A percentile compares a stretch with the other conserved stretches of the same genome.
These are phyloP conservation scores for Boletus subcaerulescens DNA, from an alignment of 768 basidiomycete species.

Conservation along the genomic window DNA sequence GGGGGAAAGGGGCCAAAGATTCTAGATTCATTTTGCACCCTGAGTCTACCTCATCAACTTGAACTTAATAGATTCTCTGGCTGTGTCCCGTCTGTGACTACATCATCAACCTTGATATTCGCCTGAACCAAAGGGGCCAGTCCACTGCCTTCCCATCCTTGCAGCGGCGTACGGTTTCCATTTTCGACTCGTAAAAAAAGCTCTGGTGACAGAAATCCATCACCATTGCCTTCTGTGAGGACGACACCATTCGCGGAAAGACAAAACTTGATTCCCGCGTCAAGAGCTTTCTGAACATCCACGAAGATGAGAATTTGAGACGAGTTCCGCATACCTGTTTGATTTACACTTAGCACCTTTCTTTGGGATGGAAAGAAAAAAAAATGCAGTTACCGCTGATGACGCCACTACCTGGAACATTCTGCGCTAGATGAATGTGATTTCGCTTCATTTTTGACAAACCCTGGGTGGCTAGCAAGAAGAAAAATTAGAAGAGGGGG, in stretches of 20 bases:
- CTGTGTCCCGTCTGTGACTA: not conserved
- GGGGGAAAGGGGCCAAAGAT: not conserved
- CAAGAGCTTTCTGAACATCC: conserved; percentile 65
- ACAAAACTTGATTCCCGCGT: conserved; percentile 69
- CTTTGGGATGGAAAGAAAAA: not conserved
- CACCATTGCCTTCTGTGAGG: conserved; percentile 72
- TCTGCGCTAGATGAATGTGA: conserved; percentile 91
- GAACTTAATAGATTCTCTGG: not conserved
- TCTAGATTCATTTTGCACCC: no score
- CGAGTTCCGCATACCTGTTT: conserved; percentile 73
- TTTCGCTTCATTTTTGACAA: conserved; percentile 84
- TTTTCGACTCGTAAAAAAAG: conserved; percentile 73
- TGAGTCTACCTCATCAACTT: not conserved
- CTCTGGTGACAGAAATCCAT: conserved; percentile 55
- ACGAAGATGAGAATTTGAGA: conserved; percentile 83
- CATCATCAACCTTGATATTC: not conserved
- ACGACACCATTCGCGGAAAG: conserved; percentile 87
- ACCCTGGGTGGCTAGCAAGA: conserved; percentile 55
- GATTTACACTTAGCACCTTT: not conserved
- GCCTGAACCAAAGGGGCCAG: not conserved
- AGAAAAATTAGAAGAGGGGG: not conserved
- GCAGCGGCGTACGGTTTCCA: conserved; percentile 17
- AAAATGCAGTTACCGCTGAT: conserved; percentile 63
- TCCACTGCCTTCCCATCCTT: conserved; percentile 22
- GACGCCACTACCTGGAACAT: conserved; percentile 59